A percentile compares a stretch with the other conserved stretches of the same genome.
Conservation (phyloP, 23 red algal species). For the Gracilaria vermiculophylla region DNA sequence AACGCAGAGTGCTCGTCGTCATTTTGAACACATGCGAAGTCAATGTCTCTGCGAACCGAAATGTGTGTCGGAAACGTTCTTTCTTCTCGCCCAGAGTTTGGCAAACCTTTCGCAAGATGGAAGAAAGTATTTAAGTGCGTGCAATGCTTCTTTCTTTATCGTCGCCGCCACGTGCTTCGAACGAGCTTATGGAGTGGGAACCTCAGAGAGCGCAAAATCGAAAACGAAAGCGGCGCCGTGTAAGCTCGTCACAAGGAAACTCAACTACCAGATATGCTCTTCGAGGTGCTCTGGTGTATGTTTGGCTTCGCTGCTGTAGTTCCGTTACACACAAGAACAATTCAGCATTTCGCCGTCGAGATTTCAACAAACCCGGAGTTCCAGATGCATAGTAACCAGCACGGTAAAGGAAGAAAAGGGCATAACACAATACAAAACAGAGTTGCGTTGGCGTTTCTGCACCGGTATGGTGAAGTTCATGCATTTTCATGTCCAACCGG, state of each 20-base stretch:
- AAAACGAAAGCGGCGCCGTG: neutral
- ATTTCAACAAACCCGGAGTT: neutral
- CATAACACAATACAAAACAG: neutral
- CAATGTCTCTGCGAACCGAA: neutral
- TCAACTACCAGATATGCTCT: neutral
- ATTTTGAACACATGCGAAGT: neutral
- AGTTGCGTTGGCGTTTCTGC: conserved; percentile 2
- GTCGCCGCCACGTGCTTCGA: neutral
- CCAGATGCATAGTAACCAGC: neutral
- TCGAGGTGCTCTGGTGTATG: neutral
- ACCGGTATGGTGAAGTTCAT: neutral
- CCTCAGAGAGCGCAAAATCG: neutral
- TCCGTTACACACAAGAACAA: neutral
- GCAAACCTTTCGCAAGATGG: neutral
- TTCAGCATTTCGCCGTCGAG: neutral
- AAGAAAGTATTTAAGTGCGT: neutral
- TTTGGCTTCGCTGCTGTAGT: neutral
- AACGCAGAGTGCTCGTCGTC: neutral
- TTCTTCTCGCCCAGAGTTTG: neutral
- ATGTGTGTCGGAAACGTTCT: neutral
- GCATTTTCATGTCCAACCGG: neutral
- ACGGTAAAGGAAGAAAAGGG: neutral
- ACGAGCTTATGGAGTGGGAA: neutral
- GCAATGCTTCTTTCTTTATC: neutral
- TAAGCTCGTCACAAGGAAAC: neutral